phyloP scores from a whole-genome alignment of 148 eudicot species.

The Drosera capensis region DNA sequence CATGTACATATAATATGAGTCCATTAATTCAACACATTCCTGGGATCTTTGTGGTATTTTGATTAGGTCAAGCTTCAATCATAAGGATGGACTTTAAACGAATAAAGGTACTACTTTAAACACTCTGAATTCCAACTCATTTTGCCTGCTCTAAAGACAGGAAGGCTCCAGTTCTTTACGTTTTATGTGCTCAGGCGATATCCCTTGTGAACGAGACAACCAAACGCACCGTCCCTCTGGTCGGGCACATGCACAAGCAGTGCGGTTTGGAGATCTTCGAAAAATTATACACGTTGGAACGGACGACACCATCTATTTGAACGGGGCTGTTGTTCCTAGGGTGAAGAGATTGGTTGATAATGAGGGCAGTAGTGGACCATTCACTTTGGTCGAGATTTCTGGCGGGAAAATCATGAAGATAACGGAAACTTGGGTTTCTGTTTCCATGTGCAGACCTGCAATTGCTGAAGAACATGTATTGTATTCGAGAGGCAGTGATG shows the following conservation, averaged over 20 bases:
- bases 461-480: conserved; percentile 19
- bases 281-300: conserved; percentile 58
- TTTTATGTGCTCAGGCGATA: conserved; percentile 34
- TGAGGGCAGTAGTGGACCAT: conserved; percentile 27
- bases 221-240: conserved; percentile 42
- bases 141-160: too few relatives aligned
- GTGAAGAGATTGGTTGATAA: conserved; percentile 21
- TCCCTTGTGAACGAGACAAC: conserved; percentile 42
- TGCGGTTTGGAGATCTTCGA: conserved; percentile 49
- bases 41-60: background rate
- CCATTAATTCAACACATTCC: too few relatives aligned
- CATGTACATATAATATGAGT: too few relatives aligned
- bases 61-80: background rate
- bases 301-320: conserved; percentile 56
- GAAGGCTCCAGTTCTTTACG: too few relatives aligned
- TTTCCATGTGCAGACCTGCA: conserved; percentile 19
- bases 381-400: conserved; percentile 47
- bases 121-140: too few relatives aligned
- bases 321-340: conserved; percentile 82
- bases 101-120: too few relatives aligned
- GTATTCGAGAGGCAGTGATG: background rate
- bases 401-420: conserved; percentile 39
- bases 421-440: conserved; percentile 75
- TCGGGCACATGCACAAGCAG: conserved; percentile 92
- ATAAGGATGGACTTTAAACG: background rate